These are phyloP conservation scores for Ogataea parapolymorpha DNA, from an alignment of 805 yeast species.

Conservation along the genomic window DNA sequence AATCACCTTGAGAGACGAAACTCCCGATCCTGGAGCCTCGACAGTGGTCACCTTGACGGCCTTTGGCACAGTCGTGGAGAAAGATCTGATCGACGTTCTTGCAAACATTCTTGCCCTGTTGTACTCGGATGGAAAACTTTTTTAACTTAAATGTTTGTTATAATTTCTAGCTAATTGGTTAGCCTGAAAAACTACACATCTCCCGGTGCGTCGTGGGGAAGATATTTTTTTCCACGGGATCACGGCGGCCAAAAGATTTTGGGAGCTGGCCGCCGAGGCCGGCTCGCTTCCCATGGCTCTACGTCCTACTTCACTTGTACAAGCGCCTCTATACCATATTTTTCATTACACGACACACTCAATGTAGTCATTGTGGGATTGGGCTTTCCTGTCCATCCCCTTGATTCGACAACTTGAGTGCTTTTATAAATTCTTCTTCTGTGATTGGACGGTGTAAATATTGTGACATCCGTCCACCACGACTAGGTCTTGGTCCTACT, in stretches of 20 bases:
- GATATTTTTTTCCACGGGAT: neutral
- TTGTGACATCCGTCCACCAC: slow-evolving; percentile 4
- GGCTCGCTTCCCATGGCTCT: neutral
- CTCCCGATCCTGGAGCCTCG: slow-evolving; percentile 52
- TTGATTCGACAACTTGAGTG: slow-evolving; percentile 1
- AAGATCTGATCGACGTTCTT: slow-evolving; percentile 31
- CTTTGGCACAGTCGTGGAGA: slow-evolving; percentile 40
- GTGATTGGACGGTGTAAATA: slow-evolving; percentile 18
- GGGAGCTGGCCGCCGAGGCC: neutral
- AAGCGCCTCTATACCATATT: no score
- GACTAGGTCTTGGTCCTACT: neutral
- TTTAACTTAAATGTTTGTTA: slow-evolving; percentile 8
- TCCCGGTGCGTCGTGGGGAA: slow-evolving; percentile 5
- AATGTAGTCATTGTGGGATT: no score
- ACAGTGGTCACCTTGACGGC: slow-evolving; percentile 41
- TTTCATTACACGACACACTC: no score
- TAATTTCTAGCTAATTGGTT: slow-evolving; percentile 11
- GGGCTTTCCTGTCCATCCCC: no score
- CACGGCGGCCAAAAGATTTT: neutral
- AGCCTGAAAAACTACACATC: slow-evolving; percentile 2
- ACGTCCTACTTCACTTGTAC: no score
- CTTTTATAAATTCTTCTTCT: slow-evolving; percentile 16
- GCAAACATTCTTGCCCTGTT: slow-evolving; percentile 29
- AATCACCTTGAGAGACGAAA: slow-evolving; percentile 74
- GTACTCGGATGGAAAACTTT: slow-evolving; percentile 10